Evolutionary conservation across 371 early-diverging fungal genomes (phyloP).

Genomic region (Syncephalastrum contaminatum): DNA sequence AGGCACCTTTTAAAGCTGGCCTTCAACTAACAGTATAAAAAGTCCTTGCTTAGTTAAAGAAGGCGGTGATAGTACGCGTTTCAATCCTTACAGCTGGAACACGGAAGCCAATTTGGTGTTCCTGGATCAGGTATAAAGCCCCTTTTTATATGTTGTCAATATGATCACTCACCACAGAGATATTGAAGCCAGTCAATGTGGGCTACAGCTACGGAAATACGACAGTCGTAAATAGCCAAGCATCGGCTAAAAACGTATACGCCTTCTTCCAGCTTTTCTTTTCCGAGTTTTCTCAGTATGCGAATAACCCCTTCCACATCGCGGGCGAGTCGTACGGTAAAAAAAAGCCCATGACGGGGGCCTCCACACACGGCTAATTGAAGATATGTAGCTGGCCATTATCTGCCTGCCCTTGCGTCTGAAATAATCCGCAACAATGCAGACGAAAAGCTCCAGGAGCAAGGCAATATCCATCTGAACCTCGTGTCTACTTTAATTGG

Average conservation of each 20-base stretch:
- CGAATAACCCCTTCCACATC: slow-evolving; percentile 35
- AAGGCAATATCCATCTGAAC: slow-evolving; percentile 28
- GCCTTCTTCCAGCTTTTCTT: slow-evolving; percentile 74
- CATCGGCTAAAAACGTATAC: slow-evolving; percentile 60
- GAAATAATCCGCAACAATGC: slow-evolving; percentile 47
- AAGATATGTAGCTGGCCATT: slow-evolving; percentile 61
- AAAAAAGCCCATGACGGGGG: neutral
- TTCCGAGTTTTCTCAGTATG: slow-evolving; percentile 50
- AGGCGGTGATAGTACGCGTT: slow-evolving; percentile 53
- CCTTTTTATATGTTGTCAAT: neutral
- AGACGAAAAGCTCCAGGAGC: slow-evolving; percentile 6
- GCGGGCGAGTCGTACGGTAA: slow-evolving; percentile 65
- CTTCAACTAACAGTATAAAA: neutral
- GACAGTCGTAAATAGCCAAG: slow-evolving; percentile 46
- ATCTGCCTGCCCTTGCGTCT: slow-evolving; percentile 74
- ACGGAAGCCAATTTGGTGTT: slow-evolving; percentile 78
- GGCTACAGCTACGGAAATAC: slow-evolving; percentile 77
- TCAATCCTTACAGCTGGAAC: slow-evolving; percentile 79
- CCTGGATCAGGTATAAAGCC: slow-evolving; percentile 65
- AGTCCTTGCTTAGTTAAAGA: slow-evolving; percentile 65
- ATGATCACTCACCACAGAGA: neutral
- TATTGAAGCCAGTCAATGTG: slow-evolving; percentile 59
- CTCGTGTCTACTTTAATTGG: slow-evolving; percentile 79
- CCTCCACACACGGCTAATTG: neutral
- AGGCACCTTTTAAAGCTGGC: too few relatives aligned